Base-by-base conservation (phyloP, 2,329 filamentous ascomycete genomes). In the Triangularia setosa region DNA sequence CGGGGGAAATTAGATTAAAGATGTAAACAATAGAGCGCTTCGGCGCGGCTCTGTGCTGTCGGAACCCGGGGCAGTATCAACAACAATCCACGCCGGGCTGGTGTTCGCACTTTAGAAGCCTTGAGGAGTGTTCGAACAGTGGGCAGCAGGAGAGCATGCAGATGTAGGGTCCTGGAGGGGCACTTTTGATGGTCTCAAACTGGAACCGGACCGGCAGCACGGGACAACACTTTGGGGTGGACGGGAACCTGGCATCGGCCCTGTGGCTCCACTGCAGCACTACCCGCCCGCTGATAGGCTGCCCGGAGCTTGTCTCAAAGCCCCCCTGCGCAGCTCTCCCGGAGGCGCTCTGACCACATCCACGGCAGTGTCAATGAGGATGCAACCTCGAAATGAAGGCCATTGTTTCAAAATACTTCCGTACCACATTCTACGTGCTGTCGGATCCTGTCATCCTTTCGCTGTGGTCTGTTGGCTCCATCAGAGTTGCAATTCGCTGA, bases 361-460 rank as follows among this genome's bases (percentile, higher is more conserved):
- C 44, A 30, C 65, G 64, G 63, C 62, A 67, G 58, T 69, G 63
- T 61, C 27, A 44, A 40, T 27, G 23, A n/a, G 27, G 56, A 63
- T 68, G 67, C 63, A 62, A 69, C 67, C 30, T 64, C 55, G 58
- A 64, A 16, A 62, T 64, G 35, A 65, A 67, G 66, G 62, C 54
- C 62, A 33, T 61, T 67, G 67, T 69, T 69, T 68, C 67, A 68
- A 54, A 27, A 44, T 63, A 56, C 25, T 58, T 55, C 65, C 59
- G 60, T 40, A 58, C 65, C 65, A 56, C 24, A 55, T 28, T 60
- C 27, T 61, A 33, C 28, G 8, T 33, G 16, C 33, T 18, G 28
- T 23, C 2, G 55, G 28, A 58, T 58, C 55, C n/a, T 27, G 55
- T n/a, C n/a, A 24, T 58, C 23, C 28, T 35, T 14, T 28, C 7